Conservation (phyloP, 768 basidiomycete genomes). For the Calocera viscosa region DNA sequence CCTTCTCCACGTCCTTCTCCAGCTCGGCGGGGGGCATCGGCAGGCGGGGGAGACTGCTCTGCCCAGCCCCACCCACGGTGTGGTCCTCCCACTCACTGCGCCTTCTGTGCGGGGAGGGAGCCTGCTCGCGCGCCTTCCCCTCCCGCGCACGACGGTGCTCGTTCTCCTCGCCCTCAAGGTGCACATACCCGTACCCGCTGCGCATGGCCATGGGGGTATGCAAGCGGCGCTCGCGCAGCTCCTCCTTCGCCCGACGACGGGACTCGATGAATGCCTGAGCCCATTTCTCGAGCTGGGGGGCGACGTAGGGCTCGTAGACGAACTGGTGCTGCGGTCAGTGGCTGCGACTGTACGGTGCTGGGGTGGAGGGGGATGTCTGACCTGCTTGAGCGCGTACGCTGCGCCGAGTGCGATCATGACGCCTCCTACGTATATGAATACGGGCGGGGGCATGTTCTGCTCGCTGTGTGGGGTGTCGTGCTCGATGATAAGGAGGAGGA, state of each 20-base stretch:
- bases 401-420: conserved; percentile 41
- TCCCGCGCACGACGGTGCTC: not conserved
- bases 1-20: not conserved
- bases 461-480: not conserved
- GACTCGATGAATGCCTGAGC: conserved; percentile 27
- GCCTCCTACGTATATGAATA: conserved; percentile 41
- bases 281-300: conserved; percentile 43
- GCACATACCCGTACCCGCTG: not conserved
- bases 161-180: not conserved
- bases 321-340: conserved; percentile 32
- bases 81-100: not conserved
- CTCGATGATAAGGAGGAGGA: too few relatives aligned
- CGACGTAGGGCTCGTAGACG: conserved; percentile 58
- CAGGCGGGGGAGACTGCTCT: not conserved
- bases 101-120: not conserved
- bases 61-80: not conserved
- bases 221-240: not conserved
- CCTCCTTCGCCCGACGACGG: conserved; percentile 18
- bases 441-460: conserved; percentile 22
- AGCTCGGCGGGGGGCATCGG: not conserved
- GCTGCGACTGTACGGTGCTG: not conserved
- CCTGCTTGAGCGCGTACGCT: conserved; percentile 47
- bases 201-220: not conserved
- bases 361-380: conserved; percentile 22
- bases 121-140: not conserved